Conservation (phyloP, 495 filamentous ascomycete genomes). For the Extremus antarcticus region DNA sequence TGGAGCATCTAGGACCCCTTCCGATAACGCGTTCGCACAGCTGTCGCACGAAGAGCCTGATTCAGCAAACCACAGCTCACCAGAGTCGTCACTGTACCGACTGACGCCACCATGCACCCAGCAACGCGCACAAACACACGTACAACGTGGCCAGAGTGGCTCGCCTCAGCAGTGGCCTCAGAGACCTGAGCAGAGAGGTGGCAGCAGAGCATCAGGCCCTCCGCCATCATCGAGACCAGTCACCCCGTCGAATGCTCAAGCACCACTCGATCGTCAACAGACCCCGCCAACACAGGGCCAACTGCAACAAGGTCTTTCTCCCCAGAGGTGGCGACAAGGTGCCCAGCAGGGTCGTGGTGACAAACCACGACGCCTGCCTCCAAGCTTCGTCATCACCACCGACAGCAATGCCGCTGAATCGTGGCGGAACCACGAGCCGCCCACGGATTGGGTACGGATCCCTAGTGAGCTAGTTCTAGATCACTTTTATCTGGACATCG, state of each 20-base stretch:
- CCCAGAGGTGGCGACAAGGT: not conserved
- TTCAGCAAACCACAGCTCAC: no score
- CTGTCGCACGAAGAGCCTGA: no score
- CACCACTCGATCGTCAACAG: not conserved
- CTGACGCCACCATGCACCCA: no score
- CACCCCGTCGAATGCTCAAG: not conserved
- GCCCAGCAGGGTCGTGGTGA: not conserved
- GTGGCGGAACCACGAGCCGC: conserved; percentile 11
- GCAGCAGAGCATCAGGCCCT: no score
- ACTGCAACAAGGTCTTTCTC: not conserved
- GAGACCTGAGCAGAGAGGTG: no score
- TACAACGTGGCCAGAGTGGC: no score
- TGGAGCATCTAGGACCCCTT: no score
- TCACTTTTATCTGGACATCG: conserved; percentile 1
- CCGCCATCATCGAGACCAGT: no score
- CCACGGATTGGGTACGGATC: conserved; percentile 3
- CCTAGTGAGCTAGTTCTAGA: conserved; percentile 10
- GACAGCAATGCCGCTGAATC: conserved; percentile 13
- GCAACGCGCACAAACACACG: no score
- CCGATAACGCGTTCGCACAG: no score
- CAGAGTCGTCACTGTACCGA: not conserved
- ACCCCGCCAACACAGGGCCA: not conserved
- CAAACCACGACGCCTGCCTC: not conserved
- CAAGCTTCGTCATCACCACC: not conserved
- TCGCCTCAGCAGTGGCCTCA: no score